A percentile compares a stretch with the other conserved stretches of the same genome.
phyloP scores from a whole-genome alignment of 2,329 filamentous ascomycete genomes.

The Monosporascus sp. region DNA sequence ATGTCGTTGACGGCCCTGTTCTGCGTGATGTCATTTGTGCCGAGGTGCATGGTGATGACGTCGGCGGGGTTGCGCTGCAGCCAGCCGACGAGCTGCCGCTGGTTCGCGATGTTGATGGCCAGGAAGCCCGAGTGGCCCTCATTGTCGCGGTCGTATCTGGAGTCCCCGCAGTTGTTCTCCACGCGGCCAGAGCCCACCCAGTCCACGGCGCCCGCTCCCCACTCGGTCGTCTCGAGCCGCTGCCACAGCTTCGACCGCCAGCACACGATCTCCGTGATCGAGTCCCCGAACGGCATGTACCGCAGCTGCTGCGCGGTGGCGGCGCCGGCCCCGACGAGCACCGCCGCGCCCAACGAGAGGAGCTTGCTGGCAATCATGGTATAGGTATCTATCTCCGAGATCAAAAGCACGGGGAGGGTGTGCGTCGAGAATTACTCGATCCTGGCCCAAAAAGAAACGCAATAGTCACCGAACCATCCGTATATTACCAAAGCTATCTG shows the following conservation, averaged over 20 bases:
- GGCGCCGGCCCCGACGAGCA: slow-evolving; percentile 5
- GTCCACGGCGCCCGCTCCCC: slow-evolving; percentile 27
- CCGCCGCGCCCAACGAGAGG: slow-evolving; percentile 12
- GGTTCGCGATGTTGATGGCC: slow-evolving; percentile 38
- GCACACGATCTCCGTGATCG: slow-evolving; percentile 38
- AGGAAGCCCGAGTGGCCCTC: slow-evolving; percentile 39
- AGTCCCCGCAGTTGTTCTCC: slow-evolving; percentile 31
- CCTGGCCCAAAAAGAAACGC: no score
- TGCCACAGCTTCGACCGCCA: slow-evolving; percentile 38
- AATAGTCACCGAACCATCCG: no score
- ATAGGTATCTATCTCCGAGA: no score
- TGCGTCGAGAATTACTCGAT: no score
- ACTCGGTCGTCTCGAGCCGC: slow-evolving; percentile 32
- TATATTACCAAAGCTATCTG: no score
- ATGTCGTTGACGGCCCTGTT: slow-evolving; percentile 31
- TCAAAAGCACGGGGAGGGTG: no score
- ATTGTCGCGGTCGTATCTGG: slow-evolving; percentile 36
- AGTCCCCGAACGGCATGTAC: slow-evolving; percentile 39
- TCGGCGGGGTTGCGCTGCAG: slow-evolving; percentile 35
- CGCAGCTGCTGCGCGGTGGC: slow-evolving; percentile 23
- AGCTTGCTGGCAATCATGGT: slow-evolving; percentile 19
- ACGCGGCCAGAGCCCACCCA: slow-evolving; percentile 30
- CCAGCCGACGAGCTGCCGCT: slow-evolving; percentile 37
- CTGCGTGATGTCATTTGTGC: slow-evolving; percentile 36
- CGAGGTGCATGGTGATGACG: slow-evolving; percentile 40